Conservation (phyloP, 805 yeast genomes). For the Clavispora phyllophila region DNA sequence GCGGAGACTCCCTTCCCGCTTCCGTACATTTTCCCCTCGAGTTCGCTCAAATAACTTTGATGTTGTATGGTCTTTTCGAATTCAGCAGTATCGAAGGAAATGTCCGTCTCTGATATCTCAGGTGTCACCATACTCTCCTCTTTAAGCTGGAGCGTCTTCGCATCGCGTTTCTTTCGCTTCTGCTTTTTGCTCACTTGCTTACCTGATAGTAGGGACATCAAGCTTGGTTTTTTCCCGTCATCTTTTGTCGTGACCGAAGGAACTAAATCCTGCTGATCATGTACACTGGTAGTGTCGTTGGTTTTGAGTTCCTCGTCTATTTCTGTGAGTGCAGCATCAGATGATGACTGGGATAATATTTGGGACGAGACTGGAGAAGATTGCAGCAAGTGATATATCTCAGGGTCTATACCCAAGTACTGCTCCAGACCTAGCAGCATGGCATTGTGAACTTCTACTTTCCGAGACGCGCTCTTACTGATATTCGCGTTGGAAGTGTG, state of each 20-base stretch:
- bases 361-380: neutral
- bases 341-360: neutral
- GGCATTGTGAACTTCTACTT: neutral
- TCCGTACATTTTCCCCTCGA: slow-evolving; percentile 9
- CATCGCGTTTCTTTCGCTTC: neutral
- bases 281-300: neutral
- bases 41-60: slow-evolving; percentile 1
- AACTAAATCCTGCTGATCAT: neutral
- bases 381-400: neutral
- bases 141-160: neutral
- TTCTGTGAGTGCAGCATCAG: neutral
- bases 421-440: slow-evolving; percentile 14
- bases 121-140: neutral
- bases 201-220: slow-evolving; percentile 16
- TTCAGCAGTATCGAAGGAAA: slow-evolving; percentile 2
- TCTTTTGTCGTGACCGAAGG: neutral
- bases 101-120: slow-evolving; percentile 1
- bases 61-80: slow-evolving; percentile 5
- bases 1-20: slow-evolving; percentile 9
- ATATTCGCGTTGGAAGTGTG: neutral
- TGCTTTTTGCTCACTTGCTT: slow-evolving; percentile 5
- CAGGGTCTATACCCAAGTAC: slow-evolving; percentile 4
- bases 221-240: neutral
- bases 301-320: neutral
- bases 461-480: neutral